phyloP scores from a whole-genome alignment of 1,284 basidiomycete genomes.

The Peniophora sp. region DNA sequence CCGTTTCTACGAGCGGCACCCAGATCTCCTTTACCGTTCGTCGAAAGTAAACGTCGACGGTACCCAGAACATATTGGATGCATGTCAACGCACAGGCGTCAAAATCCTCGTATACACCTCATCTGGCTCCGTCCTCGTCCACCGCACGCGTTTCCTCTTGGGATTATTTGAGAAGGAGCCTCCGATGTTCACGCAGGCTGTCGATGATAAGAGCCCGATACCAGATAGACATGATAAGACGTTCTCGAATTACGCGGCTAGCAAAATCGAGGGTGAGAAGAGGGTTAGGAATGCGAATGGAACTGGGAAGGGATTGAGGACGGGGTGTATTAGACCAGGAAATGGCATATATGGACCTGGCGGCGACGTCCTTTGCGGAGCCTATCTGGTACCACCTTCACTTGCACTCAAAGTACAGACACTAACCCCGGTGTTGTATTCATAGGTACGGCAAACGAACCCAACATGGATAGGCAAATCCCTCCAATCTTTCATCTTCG shows the following conservation, averaged over 20 bases:
- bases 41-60: conserved; percentile 55
- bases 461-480: conserved; percentile 53
- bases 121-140: conserved; percentile 48
- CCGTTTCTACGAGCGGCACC: conserved; percentile 62
- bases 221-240: conserved; percentile 47
- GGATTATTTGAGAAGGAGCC: conserved; percentile 67
- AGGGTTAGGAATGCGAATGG: conserved; percentile 50
- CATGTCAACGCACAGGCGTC: conserved; percentile 35
- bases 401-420: too few species aligned
- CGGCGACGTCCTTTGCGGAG: conserved; percentile 59
- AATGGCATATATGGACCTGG: conserved; percentile 69
- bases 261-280: conserved; percentile 46
- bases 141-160: conserved; percentile 48
- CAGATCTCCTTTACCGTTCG: conserved; percentile 42
- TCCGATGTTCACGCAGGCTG: conserved; percentile 43
- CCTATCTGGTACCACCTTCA: conserved; percentile 46
- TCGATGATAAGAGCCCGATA: conserved; percentile 42
- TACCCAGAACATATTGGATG: conserved; percentile 53
- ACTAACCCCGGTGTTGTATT: too few species aligned
- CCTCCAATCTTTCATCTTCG: conserved; percentile 58
- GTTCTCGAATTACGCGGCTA: conserved; percentile 64
- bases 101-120: conserved; percentile 54
- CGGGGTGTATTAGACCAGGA: conserved; percentile 66
- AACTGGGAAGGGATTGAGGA: conserved; percentile 39
- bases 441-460: conserved; percentile 38